Evolutionary conservation across 2,329 filamentous ascomycete genomes (phyloP).

Genomic region (Bertia moriformis): DNA sequence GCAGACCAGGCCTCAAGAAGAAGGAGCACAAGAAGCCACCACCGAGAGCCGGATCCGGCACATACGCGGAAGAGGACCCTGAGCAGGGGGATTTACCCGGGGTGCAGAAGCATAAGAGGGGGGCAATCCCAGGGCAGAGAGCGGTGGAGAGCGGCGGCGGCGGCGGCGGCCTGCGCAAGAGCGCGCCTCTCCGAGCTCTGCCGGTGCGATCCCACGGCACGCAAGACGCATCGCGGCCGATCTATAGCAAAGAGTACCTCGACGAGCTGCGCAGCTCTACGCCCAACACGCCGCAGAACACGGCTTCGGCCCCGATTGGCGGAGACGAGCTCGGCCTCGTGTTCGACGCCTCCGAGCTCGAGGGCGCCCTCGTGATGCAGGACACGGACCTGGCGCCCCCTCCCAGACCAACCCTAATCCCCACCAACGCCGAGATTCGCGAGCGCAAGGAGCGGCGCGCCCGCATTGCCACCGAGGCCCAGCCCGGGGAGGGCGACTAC

Average conservation of each 20-base stretch:
- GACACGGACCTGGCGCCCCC: conserved; percentile 13
- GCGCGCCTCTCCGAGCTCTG: conserved; percentile 28
- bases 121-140: conserved; percentile 17
- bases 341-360: conserved; percentile 43
- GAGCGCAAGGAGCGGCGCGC: conserved; percentile 83
- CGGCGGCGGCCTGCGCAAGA: conserved; percentile 12
- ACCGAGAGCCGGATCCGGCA: no score
- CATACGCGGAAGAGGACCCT: no score
- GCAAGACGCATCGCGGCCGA: conserved; percentile 57
- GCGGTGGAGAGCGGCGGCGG: conserved; percentile 20
- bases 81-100: no score
- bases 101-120: no score
- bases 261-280: conserved; percentile 76
- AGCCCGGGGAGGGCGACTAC: conserved; percentile 44
- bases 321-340: conserved; percentile 25
- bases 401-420: conserved; percentile 35
- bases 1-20: neutral
- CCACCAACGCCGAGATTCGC: conserved; percentile 70
- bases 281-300: conserved; percentile 62
- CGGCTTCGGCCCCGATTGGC: conserved; percentile 22
- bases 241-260: conserved; percentile 75
- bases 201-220: conserved; percentile 41
- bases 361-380: conserved; percentile 51
- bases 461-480: conserved; percentile 56
- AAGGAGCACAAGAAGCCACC: no score